Evolutionary conservation across 2,329 filamentous ascomycete species (phyloP).

Genomic region (Paraphaeosphaeria sporulosa): DNA sequence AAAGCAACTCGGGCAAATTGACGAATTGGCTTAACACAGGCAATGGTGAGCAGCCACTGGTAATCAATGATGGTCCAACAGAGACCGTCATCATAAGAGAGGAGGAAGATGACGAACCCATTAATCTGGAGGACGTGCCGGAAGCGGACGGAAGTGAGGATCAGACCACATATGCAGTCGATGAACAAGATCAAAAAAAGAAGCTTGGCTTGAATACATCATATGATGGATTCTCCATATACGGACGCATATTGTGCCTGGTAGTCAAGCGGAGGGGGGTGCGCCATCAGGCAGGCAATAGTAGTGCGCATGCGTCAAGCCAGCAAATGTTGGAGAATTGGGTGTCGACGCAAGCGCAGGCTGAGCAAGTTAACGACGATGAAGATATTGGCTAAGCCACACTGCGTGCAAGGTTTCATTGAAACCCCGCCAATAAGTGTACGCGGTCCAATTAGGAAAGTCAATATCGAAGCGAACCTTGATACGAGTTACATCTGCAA

Average conservation of each 20-base stretch:
- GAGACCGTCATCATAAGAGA: constrained; percentile 58
- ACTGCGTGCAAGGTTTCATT: constrained; percentile 1
- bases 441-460: constrained; percentile 16
- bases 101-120: constrained; percentile 63
- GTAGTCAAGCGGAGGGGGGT: constrained; percentile 77
- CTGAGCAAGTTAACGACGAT: constrained; percentile 43
- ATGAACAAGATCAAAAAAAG: constrained; percentile 80
- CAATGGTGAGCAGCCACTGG: constrained; percentile 52
- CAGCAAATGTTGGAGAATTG: constrained; percentile 53
- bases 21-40: constrained; percentile 55
- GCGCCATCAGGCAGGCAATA: constrained; percentile 27
- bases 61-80: constrained; percentile 55
- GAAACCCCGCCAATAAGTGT: constrained; percentile 9
- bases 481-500: constrained; percentile 23
- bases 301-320: constrained; percentile 32
- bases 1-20: constrained; percentile 56
- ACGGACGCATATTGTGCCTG: constrained; percentile 89
- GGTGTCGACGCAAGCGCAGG: constrained; percentile 53
- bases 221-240: constrained; percentile 96
- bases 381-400: constrained; percentile 43
- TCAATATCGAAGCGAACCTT: constrained; percentile 17
- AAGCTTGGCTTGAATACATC: constrained; percentile 85
- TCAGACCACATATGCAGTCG: constrained; percentile 25
- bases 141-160: constrained; percentile 40
- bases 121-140: constrained; percentile 66